Conservation (phyloP, 2,329 filamentous ascomycete species). For the Didymella pinodella region DNA sequence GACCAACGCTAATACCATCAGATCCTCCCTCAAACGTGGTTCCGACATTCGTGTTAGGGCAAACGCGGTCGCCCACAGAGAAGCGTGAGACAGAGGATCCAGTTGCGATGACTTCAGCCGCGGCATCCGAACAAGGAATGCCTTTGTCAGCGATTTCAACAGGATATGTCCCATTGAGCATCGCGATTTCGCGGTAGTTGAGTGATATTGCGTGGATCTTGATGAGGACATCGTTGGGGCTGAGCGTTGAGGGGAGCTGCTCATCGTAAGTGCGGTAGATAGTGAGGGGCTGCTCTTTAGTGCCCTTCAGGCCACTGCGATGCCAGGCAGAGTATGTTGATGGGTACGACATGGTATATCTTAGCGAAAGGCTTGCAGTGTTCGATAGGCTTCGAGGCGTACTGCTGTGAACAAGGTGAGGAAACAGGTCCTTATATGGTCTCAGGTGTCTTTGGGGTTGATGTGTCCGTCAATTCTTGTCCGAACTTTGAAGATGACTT, state of each 20-base stretch:
- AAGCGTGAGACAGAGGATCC: constrained; percentile 30
- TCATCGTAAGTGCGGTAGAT: constrained; percentile 17
- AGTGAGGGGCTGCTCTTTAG: constrained; percentile 2
- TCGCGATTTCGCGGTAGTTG: constrained; percentile 41
- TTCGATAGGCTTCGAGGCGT: not conserved
- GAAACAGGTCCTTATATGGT: not conserved
- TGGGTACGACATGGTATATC: constrained; percentile 1
- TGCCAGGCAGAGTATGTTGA: constrained; percentile 16
- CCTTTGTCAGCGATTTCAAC: constrained; percentile 19
- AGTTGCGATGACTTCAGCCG: constrained; percentile 35
- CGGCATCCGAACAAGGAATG: constrained; percentile 36
- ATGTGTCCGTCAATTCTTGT: not conserved
- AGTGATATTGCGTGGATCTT: constrained; percentile 39
- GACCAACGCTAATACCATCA: constrained; percentile 5
- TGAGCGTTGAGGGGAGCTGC: constrained; percentile 25
- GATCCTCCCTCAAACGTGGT: constrained; percentile 26
- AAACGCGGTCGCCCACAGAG: constrained; percentile 36
- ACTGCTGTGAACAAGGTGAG: not conserved
- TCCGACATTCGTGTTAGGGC: constrained; percentile 18
- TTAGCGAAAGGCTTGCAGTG: not conserved
- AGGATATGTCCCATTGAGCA: constrained; percentile 32
- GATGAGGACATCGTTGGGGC: constrained; percentile 31
- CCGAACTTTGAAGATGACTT: not conserved
- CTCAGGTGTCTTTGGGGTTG: not conserved
- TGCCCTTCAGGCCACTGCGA: constrained; percentile 12